Evolutionary conservation across 139 green algal genomes (phyloP).

Genomic region (Coelastrella sp.): DNA sequence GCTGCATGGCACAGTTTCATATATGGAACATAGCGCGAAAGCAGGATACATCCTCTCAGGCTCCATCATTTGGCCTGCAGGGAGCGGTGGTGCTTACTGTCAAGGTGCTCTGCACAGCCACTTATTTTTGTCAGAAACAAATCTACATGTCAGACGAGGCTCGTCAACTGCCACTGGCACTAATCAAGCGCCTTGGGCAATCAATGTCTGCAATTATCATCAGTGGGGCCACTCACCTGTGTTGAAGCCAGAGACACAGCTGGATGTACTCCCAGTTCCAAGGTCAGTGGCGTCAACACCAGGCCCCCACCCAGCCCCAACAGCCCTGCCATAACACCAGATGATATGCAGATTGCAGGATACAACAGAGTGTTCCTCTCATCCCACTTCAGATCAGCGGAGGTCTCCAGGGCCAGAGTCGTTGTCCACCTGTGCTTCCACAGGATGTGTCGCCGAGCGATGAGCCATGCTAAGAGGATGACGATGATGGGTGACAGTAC

Average conservation of each 20-base stretch:
- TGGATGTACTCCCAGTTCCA: conserved; percentile 66
- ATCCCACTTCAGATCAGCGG: not conserved
- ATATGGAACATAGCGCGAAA: too few species aligned
- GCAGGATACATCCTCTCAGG: not conserved
- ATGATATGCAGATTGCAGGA: conserved; percentile 40
- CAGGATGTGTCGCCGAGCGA: not conserved
- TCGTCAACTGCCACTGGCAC: not conserved
- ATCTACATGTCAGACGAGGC: not conserved
- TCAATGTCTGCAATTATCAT: not conserved
- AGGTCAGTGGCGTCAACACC: conserved; percentile 63
- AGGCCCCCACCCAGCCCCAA: conserved; percentile 68
- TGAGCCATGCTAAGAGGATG: not conserved
- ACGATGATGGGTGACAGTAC: not conserved
- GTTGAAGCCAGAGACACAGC: conserved; percentile 61
- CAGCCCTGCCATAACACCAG: conserved; percentile 66
- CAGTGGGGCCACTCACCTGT: not conserved
- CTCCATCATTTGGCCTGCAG: not conserved
- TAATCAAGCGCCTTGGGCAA: not conserved
- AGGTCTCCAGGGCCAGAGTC: not conserved
- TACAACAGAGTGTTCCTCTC: not conserved
- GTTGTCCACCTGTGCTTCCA: not conserved
- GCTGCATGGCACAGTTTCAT: too few species aligned
- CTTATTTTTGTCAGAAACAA: not conserved
- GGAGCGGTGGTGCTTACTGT: not conserved
- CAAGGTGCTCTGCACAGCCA: not conserved